Conservation (phyloP, 1,139 yeast species). For the Suhomyces chickasaworum region DNA sequence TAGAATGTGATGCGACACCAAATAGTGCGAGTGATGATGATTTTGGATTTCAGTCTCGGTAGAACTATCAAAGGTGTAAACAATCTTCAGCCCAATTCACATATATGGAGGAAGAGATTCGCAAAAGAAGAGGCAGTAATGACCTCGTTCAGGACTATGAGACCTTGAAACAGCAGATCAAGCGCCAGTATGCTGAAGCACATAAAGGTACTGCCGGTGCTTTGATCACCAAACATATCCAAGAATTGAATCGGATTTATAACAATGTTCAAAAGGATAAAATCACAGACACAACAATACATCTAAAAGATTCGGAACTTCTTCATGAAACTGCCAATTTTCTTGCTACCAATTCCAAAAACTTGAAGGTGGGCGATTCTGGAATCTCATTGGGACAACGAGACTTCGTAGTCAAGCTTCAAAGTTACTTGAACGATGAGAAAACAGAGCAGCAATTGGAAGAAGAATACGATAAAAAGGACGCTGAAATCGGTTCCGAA, state of each 20-base stretch:
- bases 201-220: constrained; percentile 38
- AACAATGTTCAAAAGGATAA: constrained; percentile 32
- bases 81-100: not conserved
- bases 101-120: constrained; percentile 2
- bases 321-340: constrained; percentile 41
- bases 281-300: constrained; percentile 30
- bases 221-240: constrained; percentile 29
- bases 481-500: constrained; percentile 13
- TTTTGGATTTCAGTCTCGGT: not conserved
- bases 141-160: constrained; percentile 31
- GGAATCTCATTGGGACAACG: constrained; percentile 50
- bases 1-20: not conserved
- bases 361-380: constrained; percentile 56
- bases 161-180: constrained; percentile 25
- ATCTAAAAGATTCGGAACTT: constrained; percentile 42
- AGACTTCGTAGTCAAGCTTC: constrained; percentile 47
- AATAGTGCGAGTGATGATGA: not conserved
- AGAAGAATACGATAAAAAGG: constrained; percentile 11
- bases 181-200: constrained; percentile 30
- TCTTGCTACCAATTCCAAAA: constrained; percentile 56
- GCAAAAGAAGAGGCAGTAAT: constrained; percentile 17
- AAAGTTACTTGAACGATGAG: constrained; percentile 35
- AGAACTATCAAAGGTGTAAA: not conserved
- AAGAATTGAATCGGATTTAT: constrained; percentile 33
- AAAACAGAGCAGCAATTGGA: constrained; percentile 19